These are phyloP conservation scores for Colletotrichum chlorophyti DNA, from an alignment of 2,329 filamentous ascomycete genomes.

Conservation along the genomic window DNA sequence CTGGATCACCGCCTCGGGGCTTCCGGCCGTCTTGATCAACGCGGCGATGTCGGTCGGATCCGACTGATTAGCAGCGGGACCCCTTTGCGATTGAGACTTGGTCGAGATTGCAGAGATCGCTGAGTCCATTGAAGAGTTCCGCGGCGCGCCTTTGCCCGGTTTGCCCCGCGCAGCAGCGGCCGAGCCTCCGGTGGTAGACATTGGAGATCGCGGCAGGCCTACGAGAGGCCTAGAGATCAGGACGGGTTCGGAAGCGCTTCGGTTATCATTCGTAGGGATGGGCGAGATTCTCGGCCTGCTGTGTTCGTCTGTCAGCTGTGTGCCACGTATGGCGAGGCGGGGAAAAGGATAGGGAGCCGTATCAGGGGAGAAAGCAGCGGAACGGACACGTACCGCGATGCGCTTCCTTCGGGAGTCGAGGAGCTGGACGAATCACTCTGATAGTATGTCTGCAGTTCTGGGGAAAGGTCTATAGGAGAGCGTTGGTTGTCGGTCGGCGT, in stretches of 20 bases:
- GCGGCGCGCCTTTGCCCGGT: constrained; percentile 53
- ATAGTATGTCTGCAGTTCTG: constrained; percentile 40
- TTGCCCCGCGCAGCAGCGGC: constrained; percentile 49
- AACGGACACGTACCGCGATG: constrained; percentile 38
- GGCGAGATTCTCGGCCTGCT: constrained; percentile 37
- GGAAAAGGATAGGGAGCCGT: background rate
- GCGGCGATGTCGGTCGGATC: constrained; percentile 77
- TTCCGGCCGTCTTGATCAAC: constrained; percentile 84
- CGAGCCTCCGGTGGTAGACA: constrained; percentile 55
- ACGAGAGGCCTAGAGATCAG: constrained; percentile 50
- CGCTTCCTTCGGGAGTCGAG: constrained; percentile 39
- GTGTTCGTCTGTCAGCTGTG: constrained; percentile 14
- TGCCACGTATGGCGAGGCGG: constrained; percentile 5
- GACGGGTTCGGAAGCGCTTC: constrained; percentile 50
- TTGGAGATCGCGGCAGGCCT: constrained; percentile 45
- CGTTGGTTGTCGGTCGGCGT: constrained; percentile 36
- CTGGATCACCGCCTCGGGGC: constrained; percentile 85
- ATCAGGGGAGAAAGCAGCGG: background rate
- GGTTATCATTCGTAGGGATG: constrained; percentile 55
- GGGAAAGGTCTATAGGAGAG: constrained; percentile 25
- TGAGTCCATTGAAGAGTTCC: constrained; percentile 91
- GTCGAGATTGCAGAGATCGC: constrained; percentile 81
- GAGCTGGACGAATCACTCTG: constrained; percentile 45
- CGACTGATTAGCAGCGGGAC: constrained; percentile 63
- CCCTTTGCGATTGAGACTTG: constrained; percentile 63